phyloP scores from a whole-genome alignment of 2,329 filamentous ascomycete genomes.

The Grosmannia penicillata region DNA sequence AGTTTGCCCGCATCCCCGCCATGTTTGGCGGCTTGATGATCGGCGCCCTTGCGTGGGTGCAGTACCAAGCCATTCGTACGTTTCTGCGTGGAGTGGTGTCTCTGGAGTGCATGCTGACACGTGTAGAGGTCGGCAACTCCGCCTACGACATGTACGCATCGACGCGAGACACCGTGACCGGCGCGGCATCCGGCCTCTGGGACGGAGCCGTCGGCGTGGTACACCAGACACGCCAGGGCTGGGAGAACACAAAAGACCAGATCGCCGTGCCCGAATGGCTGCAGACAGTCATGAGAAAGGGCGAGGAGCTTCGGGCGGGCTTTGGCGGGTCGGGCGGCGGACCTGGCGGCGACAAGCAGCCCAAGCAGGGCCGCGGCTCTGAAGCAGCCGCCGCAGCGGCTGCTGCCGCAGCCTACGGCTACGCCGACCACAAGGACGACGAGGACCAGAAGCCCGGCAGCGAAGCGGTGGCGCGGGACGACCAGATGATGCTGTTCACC shows the following conservation, averaged over 20 bases:
- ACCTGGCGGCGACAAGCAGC: slow-evolving; percentile 28
- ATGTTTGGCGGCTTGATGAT: slow-evolving; percentile 83
- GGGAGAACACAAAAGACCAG: slow-evolving; percentile 69
- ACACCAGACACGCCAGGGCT: slow-evolving; percentile 65
- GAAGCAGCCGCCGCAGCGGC: slow-evolving; percentile 49
- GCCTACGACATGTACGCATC: slow-evolving; percentile 60
- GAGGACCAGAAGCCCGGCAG: slow-evolving; percentile 15
- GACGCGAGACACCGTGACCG: slow-evolving; percentile 56
- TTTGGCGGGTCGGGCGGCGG: slow-evolving; percentile 30
- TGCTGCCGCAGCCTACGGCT: slow-evolving; percentile 65
- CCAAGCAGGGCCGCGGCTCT: slow-evolving; percentile 44
- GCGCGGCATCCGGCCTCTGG: slow-evolving; percentile 54
- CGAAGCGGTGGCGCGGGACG: slow-evolving; percentile 63
- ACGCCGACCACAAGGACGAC: slow-evolving; percentile 49
- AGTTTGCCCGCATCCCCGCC: slow-evolving; percentile 75
- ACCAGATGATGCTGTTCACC: slow-evolving; percentile 98
- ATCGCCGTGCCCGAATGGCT: slow-evolving; percentile 63
- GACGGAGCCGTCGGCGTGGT: slow-evolving; percentile 60
- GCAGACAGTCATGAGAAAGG: slow-evolving; percentile 50
- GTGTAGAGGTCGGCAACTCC: slow-evolving; percentile 57
- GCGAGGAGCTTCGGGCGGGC: slow-evolving; percentile 40
- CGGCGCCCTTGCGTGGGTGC: slow-evolving; percentile 77
- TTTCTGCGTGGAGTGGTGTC: not conserved
- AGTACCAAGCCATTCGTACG: slow-evolving; percentile 86
- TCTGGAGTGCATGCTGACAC: slow-evolving; percentile 2